Evolutionary conservation across 2,329 filamentous ascomycete species (phyloP), one percentile per base, ranked within the genome.

Genomic region (Aspergillus spinulosporus): DNA sequence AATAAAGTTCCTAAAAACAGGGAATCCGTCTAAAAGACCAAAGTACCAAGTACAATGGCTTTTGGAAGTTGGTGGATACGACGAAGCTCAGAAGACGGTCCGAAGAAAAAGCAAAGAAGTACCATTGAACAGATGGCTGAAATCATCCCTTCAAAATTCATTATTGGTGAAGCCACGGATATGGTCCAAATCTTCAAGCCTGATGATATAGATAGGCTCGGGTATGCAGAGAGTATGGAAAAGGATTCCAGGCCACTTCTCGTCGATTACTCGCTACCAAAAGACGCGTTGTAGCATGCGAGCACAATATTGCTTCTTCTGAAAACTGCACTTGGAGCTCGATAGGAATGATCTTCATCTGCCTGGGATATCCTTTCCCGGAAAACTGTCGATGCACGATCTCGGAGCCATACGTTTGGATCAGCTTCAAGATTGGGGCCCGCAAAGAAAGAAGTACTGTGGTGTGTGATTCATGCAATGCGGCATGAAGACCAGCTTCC

Each of bases 101-200:
- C 7, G 26, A 5, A 31, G 31, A 54, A 48, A 48, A 54, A 54
- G 42, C 43, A 54, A 48, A 48, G 39, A 51, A n/a, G 26, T 12
- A 44, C 47, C 43, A 29, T 45, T 45, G 26, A 45, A 29, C 43
- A 29, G 11, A 28, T 31, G 34, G 9, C 34, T 37, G 9, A 12
- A 12, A 37, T 12, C 34, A 12, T 37, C 34, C 7, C 6, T 34
- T 34, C 6, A 11, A 11, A 11, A 26, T 6, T 43, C 15, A 28
- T 5, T 28, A 11, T 44, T 5, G 40, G 26, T 8, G 40, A 43
- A 43, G 40, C 26, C 42, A 45, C 12, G 11, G 5, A 28, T 12
- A 45, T 45, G 28, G 14, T 45, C 28, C 12, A 45, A 21, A 45
- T 45, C 43, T n/a, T 45, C 34, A 37, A 4, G 9, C 31, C 9